These are phyloP conservation scores for Pseudocercospora vitis DNA, from an alignment of 2,329 filamentous ascomycete genomes.

Conservation along the genomic window DNA sequence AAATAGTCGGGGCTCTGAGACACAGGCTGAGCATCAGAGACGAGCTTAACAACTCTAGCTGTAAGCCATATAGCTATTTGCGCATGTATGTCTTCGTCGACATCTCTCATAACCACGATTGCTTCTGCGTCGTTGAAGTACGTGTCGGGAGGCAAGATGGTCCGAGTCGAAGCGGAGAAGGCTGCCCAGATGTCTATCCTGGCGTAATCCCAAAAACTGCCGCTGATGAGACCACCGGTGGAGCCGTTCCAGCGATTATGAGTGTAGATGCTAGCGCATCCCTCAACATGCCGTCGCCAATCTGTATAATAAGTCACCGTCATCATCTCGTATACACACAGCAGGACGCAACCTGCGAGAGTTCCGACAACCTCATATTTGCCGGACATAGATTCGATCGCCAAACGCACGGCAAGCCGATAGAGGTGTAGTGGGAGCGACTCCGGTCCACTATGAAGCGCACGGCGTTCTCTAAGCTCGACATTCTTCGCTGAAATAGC, in stretches of 20 bases:
- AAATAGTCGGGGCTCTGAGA: constrained; percentile 13
- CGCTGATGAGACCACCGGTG: constrained; percentile 18
- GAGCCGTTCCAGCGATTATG: constrained; percentile 23
- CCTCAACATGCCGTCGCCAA: constrained; percentile 21
- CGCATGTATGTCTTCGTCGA: constrained; percentile 19
- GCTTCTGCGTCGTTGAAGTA: constrained; percentile 18
- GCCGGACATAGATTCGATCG: constrained; percentile 20
- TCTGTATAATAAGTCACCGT: constrained; percentile 21
- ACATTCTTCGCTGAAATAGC: constrained; percentile 21
- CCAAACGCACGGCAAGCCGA: constrained; percentile 19
- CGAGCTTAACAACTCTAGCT: constrained; percentile 16
- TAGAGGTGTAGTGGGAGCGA: constrained; percentile 18
- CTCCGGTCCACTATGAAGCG: constrained; percentile 11
- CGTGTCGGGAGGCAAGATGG: constrained; percentile 16
- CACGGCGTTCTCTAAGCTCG: constrained; percentile 14
- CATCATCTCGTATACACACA: constrained; percentile 23
- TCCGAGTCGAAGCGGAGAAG: constrained; percentile 16
- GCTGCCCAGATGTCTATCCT: constrained; percentile 23
- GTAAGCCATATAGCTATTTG: constrained; percentile 22
- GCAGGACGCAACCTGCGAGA: constrained; percentile 17
- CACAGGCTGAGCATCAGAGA: constrained; percentile 8
- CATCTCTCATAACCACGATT: constrained; percentile 6
- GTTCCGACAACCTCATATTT: constrained; percentile 19
- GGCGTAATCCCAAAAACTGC: constrained; percentile 22
- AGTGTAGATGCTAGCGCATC: constrained; percentile 21